Base-by-base conservation (phyloP, 2,329 filamentous ascomycete species). In the Verticillium longisporum region DNA sequence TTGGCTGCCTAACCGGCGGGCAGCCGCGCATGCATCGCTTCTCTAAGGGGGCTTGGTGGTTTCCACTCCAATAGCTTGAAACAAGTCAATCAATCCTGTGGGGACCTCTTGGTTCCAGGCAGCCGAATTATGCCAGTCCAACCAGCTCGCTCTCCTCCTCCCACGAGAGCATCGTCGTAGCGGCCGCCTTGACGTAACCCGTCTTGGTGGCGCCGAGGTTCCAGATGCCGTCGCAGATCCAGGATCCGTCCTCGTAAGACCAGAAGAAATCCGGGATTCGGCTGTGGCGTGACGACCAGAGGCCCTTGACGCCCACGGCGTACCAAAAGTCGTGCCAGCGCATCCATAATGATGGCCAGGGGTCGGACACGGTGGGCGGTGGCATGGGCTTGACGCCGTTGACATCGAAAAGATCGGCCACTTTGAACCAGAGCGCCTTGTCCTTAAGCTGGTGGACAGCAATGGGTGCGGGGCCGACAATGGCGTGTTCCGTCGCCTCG, bases 381-480 rank as follows among this genome's bases (percentile, higher is more conserved):
- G 62, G 66, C 55, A 59, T 63, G 7, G 56, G 45, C 54, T 69
- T 68, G 57, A 72, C 61, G 50, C 71, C 71, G 4, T 63, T 37
- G 58, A 68, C 66, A 41, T 71, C 66, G 56, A 73, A 73, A 61
- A 67, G 69, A 41, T 65, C 60, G 32, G 70, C 69, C 18, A 72
- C 70, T 58, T 69, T 70, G 58, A 69, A 62, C 63, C 66, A 73
- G 1, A 63, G 31, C 26, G 56, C 50, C 59, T 67, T 65, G 15
- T 67, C 61, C 61, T 71, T 72, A 58, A 73, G 68, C 45, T 68
- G 57, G 60, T 72, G 71, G 1, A 72, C 59, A 5, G 67, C 70
- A 33, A 72, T 68, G 4, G 64, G 54, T 33, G 68, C 62, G 7
- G 53, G 55, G 32, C 65, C 66, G 31, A 60, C 60, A 4, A 72